A percentile compares a stretch with the other conserved stretches of the same genome.
Conservation (phyloP, 495 filamentous ascomycete species). For the Aspergillus haitiensis region DNA sequence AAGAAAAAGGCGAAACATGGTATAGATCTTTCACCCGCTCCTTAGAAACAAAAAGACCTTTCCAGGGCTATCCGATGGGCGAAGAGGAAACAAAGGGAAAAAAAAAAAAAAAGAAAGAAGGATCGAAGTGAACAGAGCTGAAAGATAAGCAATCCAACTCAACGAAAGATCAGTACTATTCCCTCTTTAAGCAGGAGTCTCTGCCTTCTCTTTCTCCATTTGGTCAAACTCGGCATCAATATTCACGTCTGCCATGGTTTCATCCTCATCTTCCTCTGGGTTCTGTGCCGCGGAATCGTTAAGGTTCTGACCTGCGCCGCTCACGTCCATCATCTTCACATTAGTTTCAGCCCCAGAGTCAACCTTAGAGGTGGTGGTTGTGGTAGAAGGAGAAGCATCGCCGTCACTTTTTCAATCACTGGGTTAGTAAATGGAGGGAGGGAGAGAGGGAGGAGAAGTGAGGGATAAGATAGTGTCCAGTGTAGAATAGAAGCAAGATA, state of each 20-base stretch:
- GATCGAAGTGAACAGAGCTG: background rate
- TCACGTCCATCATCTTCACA: background rate
- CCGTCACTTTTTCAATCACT: conserved; percentile 1
- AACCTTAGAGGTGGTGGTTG: background rate
- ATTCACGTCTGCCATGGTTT: conserved; percentile 4
- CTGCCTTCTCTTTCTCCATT: conserved; percentile 9
- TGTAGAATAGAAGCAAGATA: background rate
- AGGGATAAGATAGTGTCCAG: background rate
- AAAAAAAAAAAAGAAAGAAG: too few species aligned
- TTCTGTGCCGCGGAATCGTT: background rate
- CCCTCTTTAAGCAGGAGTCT: background rate
- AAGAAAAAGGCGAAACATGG: too few species aligned
- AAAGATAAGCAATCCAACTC: background rate
- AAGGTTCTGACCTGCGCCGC: background rate
- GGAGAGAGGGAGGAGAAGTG: background rate
- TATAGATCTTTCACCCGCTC: too few species aligned
- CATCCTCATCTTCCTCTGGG: conserved; percentile 2
- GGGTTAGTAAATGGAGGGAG: background rate
- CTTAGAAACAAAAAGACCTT: too few species aligned
- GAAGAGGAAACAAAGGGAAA: too few species aligned
- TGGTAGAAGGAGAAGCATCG: background rate
- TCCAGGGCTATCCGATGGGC: too few species aligned
- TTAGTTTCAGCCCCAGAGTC: background rate
- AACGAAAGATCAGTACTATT: background rate
- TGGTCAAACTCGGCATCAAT: conserved; percentile 16